phyloP scores from a whole-genome alignment of 129 eudicot genomes.

The Saposhnikovia divaricata region DNA sequence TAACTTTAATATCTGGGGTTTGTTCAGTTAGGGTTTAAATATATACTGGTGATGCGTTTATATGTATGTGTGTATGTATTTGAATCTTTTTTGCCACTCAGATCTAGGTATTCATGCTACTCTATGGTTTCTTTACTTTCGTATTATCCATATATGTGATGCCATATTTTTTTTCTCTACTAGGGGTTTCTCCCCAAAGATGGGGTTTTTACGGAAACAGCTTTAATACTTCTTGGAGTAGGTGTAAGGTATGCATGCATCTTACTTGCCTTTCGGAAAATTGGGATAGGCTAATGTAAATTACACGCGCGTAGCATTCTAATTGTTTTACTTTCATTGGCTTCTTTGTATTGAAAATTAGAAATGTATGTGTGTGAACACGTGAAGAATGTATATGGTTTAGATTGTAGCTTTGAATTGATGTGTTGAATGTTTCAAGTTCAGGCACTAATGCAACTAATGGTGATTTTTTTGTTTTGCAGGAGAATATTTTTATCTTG shows the following conservation, averaged over 20 bases:
- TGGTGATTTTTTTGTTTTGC: neutral
- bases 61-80: neutral
- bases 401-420: neutral
- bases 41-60: neutral
- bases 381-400: neutral
- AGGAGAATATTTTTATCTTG: constrained; percentile 2
- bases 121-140: neutral
- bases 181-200: neutral
- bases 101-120: neutral
- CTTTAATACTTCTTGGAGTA: neutral
- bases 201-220: neutral
- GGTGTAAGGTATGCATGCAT: neutral
- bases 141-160: neutral
- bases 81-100: neutral
- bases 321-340: neutral
- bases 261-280: neutral
- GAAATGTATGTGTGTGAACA: neutral
- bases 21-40: neutral
- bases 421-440: neutral
- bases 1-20: neutral
- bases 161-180: neutral
- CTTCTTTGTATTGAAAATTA: too few relatives aligned
- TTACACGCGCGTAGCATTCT: rapidly evolving
- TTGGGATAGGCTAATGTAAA: neutral
- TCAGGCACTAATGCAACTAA: neutral